Conservation (phyloP, 371 early-diverging fungal species). For the Nematocida sp. region DNA sequence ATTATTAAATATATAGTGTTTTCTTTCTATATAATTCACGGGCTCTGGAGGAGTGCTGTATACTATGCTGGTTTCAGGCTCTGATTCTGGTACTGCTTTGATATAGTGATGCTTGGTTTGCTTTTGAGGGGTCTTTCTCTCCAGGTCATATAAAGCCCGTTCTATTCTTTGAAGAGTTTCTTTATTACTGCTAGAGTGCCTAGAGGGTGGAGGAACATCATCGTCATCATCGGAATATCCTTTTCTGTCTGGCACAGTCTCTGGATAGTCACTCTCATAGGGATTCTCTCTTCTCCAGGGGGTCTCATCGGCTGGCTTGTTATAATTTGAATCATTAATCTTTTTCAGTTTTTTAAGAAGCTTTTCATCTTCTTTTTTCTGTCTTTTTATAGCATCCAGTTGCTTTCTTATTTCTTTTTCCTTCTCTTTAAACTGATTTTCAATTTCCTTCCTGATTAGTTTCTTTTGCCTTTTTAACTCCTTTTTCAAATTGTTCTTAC, state of each 20-base stretch:
- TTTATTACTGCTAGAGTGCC: background rate
- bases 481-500: background rate
- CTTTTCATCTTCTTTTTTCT: slow-evolving; percentile 12
- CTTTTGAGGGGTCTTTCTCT: background rate
- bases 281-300: background rate
- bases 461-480: background rate
- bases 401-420: slow-evolving; percentile 5
- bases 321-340: background rate
- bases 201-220: background rate
- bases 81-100: background rate
- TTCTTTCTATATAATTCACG: slow-evolving; percentile 7
- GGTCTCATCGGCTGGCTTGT: background rate
- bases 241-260: background rate
- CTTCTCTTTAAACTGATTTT: slow-evolving; percentile 4
- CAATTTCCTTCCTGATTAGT: background rate
- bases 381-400: background rate
- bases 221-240: background rate
- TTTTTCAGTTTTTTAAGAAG: slow-evolving; percentile 1
- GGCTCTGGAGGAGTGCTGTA: background rate
- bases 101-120: background rate
- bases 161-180: slow-evolving; percentile 14
- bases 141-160: slow-evolving; percentile 11
- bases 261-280: background rate
- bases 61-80: background rate
- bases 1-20: slow-evolving; percentile 9